Evolutionary conservation across 2,329 filamentous ascomycete species (phyloP).

Genomic region (Botrytis medusae): DNA sequence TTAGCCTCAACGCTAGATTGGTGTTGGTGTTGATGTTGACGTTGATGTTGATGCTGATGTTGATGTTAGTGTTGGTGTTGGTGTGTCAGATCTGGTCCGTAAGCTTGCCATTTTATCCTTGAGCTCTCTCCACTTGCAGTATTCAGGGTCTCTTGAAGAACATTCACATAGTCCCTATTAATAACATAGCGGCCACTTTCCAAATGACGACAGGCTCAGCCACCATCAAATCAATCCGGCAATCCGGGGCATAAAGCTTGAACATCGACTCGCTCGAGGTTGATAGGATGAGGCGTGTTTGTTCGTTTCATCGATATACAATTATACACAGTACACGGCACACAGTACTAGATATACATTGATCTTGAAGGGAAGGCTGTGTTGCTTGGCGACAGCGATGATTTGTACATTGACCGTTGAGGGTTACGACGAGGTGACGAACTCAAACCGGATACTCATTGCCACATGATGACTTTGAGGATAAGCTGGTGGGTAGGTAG

Average conservation of each 20-base stretch:
- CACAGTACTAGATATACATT: no score
- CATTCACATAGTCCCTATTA: neutral
- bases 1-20: neutral
- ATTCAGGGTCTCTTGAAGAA: neutral
- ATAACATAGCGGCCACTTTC: neutral
- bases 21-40: no score
- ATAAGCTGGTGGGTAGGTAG: neutral
- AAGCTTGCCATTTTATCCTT: neutral
- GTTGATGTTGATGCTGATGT: no score
- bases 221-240: neutral
- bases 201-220: neutral
- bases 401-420: neutral
- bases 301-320: neutral
- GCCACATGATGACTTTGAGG: neutral
- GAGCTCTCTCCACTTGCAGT: slow-evolving; percentile 1
- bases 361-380: slow-evolving; percentile 11
- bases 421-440: slow-evolving; percentile 16
- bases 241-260: neutral
- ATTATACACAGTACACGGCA: no score
- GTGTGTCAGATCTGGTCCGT: neutral
- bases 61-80: neutral
- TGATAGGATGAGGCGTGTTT: neutral
- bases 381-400: slow-evolving; percentile 18
- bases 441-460: neutral
- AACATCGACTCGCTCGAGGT: no score